Conservation (phyloP, 768 basidiomycete species). For the Suillus americanus region DNA sequence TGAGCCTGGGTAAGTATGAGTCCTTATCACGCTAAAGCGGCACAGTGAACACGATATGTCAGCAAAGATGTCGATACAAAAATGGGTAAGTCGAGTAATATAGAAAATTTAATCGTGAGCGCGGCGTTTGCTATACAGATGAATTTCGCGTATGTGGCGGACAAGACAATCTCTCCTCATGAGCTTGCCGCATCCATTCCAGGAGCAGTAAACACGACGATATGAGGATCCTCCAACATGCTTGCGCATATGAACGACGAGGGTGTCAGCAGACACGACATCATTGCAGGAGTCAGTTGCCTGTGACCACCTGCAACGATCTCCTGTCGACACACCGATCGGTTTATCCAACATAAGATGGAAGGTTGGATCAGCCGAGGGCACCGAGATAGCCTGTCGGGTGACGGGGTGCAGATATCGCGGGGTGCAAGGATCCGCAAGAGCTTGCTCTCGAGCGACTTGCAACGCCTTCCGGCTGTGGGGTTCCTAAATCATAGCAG, state of each 20-base stretch:
- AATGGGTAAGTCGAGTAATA: not conserved
- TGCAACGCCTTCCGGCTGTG: not conserved
- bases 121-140: not conserved
- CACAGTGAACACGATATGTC: not conserved
- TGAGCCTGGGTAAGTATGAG: not conserved
- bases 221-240: not conserved
- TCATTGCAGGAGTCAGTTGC: not conserved
- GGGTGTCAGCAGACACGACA: not conserved
- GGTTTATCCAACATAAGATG: not conserved
- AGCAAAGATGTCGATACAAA: not conserved
- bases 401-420: not conserved
- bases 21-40: not conserved
- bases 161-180: constrained; percentile 2
- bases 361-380: not conserved
- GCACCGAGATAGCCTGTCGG: not conserved
- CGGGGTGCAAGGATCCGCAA: not conserved
- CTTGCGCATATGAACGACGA: not conserved
- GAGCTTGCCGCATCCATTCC: constrained; percentile 1
- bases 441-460: not conserved
- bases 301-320: not conserved
- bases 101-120: not conserved
- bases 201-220: not conserved
- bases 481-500: not conserved
- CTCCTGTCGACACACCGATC: not conserved
- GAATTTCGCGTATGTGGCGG: not conserved